Conservation (phyloP, 2,329 filamentous ascomycete genomes). For the Tricladium varicosporioides region DNA sequence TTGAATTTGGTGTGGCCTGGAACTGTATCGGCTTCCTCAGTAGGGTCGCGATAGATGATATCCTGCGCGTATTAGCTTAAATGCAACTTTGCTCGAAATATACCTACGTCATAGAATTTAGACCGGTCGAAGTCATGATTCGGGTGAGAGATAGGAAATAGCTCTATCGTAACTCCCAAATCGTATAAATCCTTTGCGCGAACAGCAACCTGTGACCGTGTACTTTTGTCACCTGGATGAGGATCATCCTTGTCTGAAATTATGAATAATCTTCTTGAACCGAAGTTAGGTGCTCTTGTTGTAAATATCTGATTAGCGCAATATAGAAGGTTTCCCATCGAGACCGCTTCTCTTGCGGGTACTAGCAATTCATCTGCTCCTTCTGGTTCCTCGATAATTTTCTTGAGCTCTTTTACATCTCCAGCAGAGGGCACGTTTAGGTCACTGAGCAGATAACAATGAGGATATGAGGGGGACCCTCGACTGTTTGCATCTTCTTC, state of each 20-base stretch:
- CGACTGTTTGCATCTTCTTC: slow-evolving; percentile 58
- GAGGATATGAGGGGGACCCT: slow-evolving; percentile 68
- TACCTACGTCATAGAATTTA: slow-evolving; percentile 84
- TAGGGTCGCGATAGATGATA: slow-evolving; percentile 80
- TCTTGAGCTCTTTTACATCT: slow-evolving; percentile 78
- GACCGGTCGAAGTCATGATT: slow-evolving; percentile 73
- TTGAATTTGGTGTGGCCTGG: slow-evolving; percentile 55
- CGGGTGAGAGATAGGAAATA: slow-evolving; percentile 80
- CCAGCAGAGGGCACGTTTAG: slow-evolving; percentile 83
- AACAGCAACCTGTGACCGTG: slow-evolving; percentile 75
- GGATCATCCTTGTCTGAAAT: slow-evolving; percentile 94
- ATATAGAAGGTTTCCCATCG: slow-evolving; percentile 88
- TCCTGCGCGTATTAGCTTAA: slow-evolving; percentile 53
- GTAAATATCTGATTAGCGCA: slow-evolving; percentile 97
- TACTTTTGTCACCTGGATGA: slow-evolving; percentile 67
- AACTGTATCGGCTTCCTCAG: slow-evolving; percentile 65
- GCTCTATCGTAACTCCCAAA: slow-evolving; percentile 83
- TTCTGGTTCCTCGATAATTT: slow-evolving; percentile 75
- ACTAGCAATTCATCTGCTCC: slow-evolving; percentile 66
- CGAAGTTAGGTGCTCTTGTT: slow-evolving; percentile 90
- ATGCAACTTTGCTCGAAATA: too few species aligned
- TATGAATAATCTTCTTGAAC: slow-evolving; percentile 88
- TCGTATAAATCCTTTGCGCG: slow-evolving; percentile 95
- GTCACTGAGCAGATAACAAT: slow-evolving; percentile 89
- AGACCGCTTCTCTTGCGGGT: slow-evolving; percentile 66